Percentiles rank a stretch among this genome's conserved stretches.
These are phyloP conservation scores for Lactarius indigo DNA, from an alignment of 768 basidiomycete species.

Conservation along the genomic window DNA sequence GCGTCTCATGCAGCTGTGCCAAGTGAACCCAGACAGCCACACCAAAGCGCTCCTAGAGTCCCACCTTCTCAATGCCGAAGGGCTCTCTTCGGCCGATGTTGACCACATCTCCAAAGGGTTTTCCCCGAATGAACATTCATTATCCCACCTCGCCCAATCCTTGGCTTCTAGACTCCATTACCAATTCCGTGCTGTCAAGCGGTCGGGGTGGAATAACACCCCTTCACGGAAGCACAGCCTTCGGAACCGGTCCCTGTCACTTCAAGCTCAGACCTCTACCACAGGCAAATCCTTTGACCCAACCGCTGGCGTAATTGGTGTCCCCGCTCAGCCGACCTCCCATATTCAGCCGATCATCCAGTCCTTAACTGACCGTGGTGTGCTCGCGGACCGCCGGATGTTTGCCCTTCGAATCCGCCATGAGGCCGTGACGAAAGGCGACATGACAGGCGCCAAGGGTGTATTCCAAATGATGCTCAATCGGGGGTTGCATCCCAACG, in stretches of 20 bases:
- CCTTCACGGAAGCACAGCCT: constrained; percentile 28
- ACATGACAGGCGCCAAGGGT: constrained; percentile 49
- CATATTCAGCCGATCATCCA: constrained; percentile 42
- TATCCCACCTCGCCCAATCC: constrained; percentile 55
- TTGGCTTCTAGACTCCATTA: constrained; percentile 49
- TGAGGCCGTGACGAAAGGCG: constrained; percentile 50
- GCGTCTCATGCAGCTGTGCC: constrained; percentile 50
- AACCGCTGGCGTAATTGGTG: constrained; percentile 43
- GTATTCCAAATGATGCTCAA: constrained; percentile 57
- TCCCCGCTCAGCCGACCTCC: constrained; percentile 29
- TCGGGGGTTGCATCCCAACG: constrained; percentile 67
- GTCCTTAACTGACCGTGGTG: constrained; percentile 44
- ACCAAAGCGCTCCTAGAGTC: constrained; percentile 56
- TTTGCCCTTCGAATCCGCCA: constrained; percentile 61
- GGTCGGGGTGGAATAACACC: constrained; percentile 35
- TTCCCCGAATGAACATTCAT: constrained; percentile 43
- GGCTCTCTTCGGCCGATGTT: constrained; percentile 44
- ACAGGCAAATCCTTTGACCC: constrained; percentile 42
- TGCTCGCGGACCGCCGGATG: constrained; percentile 55
- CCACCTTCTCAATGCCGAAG: constrained; percentile 45
- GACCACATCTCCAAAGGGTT: constrained; percentile 45
- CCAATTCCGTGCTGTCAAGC: constrained; percentile 32
- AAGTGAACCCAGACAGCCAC: constrained; percentile 48
- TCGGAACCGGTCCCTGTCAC: constrained; percentile 2
- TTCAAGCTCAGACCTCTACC: background rate